Percentiles rank a stretch among this genome's conserved stretches.
Evolutionary conservation across 225 moss, liverwort and hornwort genomes (phyloP).

Genomic region (Bryoerythrophyllum caledonicum): DNA sequence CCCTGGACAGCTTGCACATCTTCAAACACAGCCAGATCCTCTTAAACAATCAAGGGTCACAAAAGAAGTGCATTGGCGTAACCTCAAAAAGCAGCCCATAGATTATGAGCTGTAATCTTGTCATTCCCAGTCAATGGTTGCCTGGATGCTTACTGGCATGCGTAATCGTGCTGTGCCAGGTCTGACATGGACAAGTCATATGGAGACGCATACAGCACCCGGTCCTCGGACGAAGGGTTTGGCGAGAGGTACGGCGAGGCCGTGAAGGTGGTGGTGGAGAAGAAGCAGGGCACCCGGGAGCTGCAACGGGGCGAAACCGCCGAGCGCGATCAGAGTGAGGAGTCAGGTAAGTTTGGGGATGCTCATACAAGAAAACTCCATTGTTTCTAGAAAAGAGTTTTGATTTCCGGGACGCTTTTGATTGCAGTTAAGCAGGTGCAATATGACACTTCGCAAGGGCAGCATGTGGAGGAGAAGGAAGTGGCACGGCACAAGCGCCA

Average conservation of each 20-base stretch:
- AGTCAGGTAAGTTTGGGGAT: conserved; percentile 21
- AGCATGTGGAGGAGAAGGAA: conserved; percentile 45
- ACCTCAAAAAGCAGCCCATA: too few relatives aligned
- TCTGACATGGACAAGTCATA: conserved; percentile 44
- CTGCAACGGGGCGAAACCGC: conserved; percentile 43
- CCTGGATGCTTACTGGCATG: background rate
- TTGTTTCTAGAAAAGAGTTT: background rate
- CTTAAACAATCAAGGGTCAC: too few relatives aligned
- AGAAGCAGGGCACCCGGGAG: conserved; percentile 14
- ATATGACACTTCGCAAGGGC: conserved; percentile 38
- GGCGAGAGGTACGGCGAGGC: conserved; percentile 55
- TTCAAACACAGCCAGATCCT: too few relatives aligned
- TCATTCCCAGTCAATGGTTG: too few relatives aligned
- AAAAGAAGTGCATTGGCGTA: too few relatives aligned
- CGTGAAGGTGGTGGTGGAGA: conserved; percentile 21
- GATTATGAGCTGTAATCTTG: too few relatives aligned
- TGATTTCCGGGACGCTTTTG: too few relatives aligned
- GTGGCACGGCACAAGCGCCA: conserved; percentile 24
- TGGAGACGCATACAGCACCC: conserved; percentile 40
- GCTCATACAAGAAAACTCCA: too few relatives aligned
- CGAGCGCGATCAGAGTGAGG: conserved; percentile 37
- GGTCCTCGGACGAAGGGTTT: conserved; percentile 47
- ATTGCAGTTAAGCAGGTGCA: conserved; percentile 30
- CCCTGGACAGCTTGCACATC: too few relatives aligned
- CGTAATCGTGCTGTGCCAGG: conserved; percentile 16